A percentile compares a stretch with the other conserved stretches of the same genome.
These are phyloP conservation scores for Syzygium jambos DNA, from an alignment of 345 rosid species.

Conservation along the genomic window DNA sequence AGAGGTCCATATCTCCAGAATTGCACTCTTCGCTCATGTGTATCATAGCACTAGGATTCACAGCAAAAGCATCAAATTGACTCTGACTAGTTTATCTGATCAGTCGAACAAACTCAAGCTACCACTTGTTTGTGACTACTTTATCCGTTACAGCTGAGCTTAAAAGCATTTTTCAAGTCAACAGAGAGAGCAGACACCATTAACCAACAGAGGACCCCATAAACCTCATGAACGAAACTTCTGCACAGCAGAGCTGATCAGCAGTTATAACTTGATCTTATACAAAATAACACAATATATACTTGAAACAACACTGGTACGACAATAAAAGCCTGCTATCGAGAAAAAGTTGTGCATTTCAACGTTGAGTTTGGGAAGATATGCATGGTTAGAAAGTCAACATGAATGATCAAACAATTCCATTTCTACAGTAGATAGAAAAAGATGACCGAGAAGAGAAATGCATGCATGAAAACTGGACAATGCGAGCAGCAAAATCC, in stretches of 20 bases:
- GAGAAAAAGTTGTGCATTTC: not conserved
- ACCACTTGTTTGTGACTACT: not conserved
- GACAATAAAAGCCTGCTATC: not conserved
- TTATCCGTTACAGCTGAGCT: not conserved
- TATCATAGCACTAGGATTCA: not conserved
- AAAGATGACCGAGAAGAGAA: not conserved
- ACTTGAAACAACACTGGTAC: not conserved
- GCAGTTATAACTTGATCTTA: not conserved
- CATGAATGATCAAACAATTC: not conserved
- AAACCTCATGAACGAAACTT: not conserved
- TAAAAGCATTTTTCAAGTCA: not conserved
- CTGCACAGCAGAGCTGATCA: not conserved
- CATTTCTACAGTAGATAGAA: not conserved
- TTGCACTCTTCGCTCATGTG: not conserved
- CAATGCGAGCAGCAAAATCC: not conserved
- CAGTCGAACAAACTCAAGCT: not conserved
- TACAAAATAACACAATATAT: not conserved
- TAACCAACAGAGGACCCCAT: not conserved
- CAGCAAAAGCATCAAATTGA: not conserved
- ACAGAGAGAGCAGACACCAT: not conserved
- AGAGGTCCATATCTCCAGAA: not conserved
- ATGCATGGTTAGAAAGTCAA: not conserved
- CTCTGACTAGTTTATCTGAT: not conserved
- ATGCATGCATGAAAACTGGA: not conserved
- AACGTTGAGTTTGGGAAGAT: not conserved